Evolutionary conservation across 176 grass and related monocot species (phyloP).

Genomic region (Raddia guianensis): DNA sequence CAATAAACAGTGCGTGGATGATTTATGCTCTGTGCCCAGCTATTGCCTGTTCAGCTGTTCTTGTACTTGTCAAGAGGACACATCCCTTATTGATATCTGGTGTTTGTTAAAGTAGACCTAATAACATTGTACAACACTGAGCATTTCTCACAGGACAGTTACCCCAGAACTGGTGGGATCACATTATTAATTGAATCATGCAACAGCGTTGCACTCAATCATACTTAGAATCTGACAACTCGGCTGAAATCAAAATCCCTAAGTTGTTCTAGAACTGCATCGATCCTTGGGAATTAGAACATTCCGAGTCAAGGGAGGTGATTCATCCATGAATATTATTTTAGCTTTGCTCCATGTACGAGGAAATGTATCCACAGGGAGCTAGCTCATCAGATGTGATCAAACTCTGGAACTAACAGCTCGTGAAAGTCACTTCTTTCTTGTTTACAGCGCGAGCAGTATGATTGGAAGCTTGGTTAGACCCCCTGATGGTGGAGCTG

Average conservation of each 20-base stretch:
- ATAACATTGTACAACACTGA: neutral
- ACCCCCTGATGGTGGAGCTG: neutral
- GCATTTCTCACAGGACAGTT: constrained; percentile 17
- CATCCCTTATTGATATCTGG: constrained; percentile 7
- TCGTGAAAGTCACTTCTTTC: constrained; percentile 10
- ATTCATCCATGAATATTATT: constrained; percentile 43
- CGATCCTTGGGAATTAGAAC: constrained; percentile 36
- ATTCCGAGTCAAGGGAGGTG: constrained; percentile 49
- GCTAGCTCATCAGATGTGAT: constrained; percentile 31
- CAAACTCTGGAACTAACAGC: constrained; percentile 9
- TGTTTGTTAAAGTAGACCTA: neutral
- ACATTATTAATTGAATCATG: constrained; percentile 23
- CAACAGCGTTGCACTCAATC: constrained; percentile 28
- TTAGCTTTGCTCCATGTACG: constrained; percentile 33
- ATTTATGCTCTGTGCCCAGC: neutral
- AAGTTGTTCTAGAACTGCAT: constrained; percentile 46
- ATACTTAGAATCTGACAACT: constrained; percentile 43
- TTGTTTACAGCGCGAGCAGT: constrained; percentile 2
- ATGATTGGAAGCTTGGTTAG: neutral
- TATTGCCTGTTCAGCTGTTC: constrained; percentile 1
- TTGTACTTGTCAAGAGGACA: constrained; percentile 22
- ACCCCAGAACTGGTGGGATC: neutral
- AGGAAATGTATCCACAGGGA: constrained; percentile 12
- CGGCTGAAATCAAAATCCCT: constrained; percentile 28
- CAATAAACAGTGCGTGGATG: constrained; percentile 25